These are phyloP conservation scores for Collybia sordida DNA, from an alignment of 768 basidiomycete species.

Conservation along the genomic window DNA sequence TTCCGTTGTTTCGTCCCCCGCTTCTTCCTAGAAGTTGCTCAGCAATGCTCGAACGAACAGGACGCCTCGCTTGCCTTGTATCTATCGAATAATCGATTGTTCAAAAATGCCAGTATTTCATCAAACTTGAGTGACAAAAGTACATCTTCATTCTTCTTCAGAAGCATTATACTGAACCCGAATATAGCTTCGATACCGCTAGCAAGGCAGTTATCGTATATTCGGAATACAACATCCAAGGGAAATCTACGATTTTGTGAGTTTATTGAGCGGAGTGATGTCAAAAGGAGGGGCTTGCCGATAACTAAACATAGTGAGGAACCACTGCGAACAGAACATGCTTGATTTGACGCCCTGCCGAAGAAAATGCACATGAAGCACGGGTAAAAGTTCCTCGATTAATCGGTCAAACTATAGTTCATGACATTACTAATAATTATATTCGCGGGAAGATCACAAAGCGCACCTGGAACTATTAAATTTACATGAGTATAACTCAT, in stretches of 20 bases:
- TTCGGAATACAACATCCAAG: constrained; percentile 89
- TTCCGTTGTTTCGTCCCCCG: constrained; percentile 20
- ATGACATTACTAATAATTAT: constrained; percentile 7
- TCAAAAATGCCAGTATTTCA: constrained; percentile 82
- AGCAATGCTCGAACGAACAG: neutral
- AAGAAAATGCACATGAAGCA: constrained; percentile 89
- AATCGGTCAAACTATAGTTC: constrained; percentile 82
- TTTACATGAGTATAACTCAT: constrained; percentile 2
- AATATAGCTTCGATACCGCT: constrained; percentile 98
- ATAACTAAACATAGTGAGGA: constrained; percentile 95
- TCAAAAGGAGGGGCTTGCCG: constrained; percentile 46
- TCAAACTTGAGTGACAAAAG: constrained; percentile 87
- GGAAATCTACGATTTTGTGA: constrained; percentile 67
- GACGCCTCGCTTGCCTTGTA: constrained; percentile 50
- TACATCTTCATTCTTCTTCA: constrained; percentile 84
- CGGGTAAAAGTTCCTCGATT: constrained; percentile 89
- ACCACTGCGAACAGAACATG: constrained; percentile 99
- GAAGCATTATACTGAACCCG: constrained; percentile 84
- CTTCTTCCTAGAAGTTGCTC: constrained; percentile 20
- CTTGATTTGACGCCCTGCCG: constrained; percentile 95
- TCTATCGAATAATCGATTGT: constrained; percentile 75
- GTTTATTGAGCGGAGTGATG: neutral
- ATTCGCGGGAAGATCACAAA: neutral
- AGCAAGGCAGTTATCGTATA: constrained; percentile 95
- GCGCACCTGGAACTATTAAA: constrained; percentile 58